These are phyloP conservation scores for Fimicolochytrium jonesii DNA, from an alignment of 192 early-diverging fungal species.

Conservation along the genomic window DNA sequence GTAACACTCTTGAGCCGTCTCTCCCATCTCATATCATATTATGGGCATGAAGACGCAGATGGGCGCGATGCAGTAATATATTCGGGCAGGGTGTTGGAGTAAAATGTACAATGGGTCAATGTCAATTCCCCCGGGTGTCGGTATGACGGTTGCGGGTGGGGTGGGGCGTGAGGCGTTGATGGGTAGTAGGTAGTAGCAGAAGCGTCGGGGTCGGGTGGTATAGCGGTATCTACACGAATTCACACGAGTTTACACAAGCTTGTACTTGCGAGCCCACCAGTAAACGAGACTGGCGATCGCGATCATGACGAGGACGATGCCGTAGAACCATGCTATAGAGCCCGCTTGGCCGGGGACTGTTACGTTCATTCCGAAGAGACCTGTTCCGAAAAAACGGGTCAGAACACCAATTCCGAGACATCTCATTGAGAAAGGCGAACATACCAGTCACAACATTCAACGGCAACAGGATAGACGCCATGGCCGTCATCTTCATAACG, in stretches of 20 bases:
- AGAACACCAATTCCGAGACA: background rate
- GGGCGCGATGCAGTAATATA: no score
- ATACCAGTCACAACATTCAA: conserved; percentile 82
- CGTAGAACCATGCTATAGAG: conserved; percentile 39
- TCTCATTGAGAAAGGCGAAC: background rate
- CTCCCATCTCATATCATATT: no score
- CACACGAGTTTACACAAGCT: conserved; percentile 15
- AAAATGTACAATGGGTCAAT: no score
- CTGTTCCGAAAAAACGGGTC: background rate
- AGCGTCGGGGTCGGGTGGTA: no score
- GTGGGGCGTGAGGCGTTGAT: no score
- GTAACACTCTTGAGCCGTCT: no score
- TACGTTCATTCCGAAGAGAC: conserved; percentile 19
- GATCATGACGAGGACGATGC: conserved; percentile 33
- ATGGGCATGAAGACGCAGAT: no score
- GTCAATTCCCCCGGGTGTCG: no score
- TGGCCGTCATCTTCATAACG: conserved; percentile 80
- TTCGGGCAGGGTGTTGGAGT: no score
- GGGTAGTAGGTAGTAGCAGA: no score
- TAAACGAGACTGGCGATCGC: conserved; percentile 19
- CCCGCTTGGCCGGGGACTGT: conserved; percentile 26
- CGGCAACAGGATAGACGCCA: conserved; percentile 87
- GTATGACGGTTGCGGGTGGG: no score
- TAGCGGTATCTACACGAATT: no score
- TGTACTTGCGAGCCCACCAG: conserved; percentile 12